Evolutionary conservation across 371 early-diverging fungal species (phyloP).

Genomic region (Zychaea mexicana): DNA sequence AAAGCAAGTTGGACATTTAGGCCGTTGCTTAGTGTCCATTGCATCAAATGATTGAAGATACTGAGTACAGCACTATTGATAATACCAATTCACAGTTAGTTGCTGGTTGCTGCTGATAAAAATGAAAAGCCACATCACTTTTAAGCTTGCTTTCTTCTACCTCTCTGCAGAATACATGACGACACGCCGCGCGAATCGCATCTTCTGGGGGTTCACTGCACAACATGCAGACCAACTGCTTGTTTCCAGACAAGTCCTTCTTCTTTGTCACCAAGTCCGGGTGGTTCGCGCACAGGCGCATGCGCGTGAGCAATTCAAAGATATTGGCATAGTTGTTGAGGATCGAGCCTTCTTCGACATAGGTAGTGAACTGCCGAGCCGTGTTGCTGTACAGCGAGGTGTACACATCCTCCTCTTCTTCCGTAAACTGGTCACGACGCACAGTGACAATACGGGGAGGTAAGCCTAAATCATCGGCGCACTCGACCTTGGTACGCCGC

Average conservation of each 20-base stretch:
- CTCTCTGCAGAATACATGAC: slow-evolving; percentile 88
- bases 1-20: slow-evolving; percentile 89
- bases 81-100: neutral
- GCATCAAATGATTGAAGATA: slow-evolving; percentile 42
- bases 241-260: slow-evolving; percentile 26
- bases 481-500: slow-evolving; percentile 90
- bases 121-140: neutral
- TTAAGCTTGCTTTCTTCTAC: slow-evolving; percentile 25
- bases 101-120: neutral
- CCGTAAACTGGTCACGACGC: slow-evolving; percentile 84
- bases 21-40: slow-evolving; percentile 29
- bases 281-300: slow-evolving; percentile 86
- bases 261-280: slow-evolving; percentile 80
- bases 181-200: slow-evolving; percentile 88
- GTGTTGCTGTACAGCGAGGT: slow-evolving; percentile 81
- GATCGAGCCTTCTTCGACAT: slow-evolving; percentile 85
- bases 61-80: slow-evolving; percentile 38
- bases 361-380: slow-evolving; percentile 81
- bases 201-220: slow-evolving; percentile 86
- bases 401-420: slow-evolving; percentile 95
- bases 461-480: slow-evolving; percentile 90
- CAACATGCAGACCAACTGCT: slow-evolving; percentile 82
- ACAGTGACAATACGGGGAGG: slow-evolving; percentile 87
- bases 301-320: slow-evolving; percentile 76
- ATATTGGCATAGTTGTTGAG: slow-evolving; percentile 96